These are phyloP conservation scores for Piedraia hortae DNA, from an alignment of 2,329 filamentous ascomycete genomes.

Conservation along the genomic window DNA sequence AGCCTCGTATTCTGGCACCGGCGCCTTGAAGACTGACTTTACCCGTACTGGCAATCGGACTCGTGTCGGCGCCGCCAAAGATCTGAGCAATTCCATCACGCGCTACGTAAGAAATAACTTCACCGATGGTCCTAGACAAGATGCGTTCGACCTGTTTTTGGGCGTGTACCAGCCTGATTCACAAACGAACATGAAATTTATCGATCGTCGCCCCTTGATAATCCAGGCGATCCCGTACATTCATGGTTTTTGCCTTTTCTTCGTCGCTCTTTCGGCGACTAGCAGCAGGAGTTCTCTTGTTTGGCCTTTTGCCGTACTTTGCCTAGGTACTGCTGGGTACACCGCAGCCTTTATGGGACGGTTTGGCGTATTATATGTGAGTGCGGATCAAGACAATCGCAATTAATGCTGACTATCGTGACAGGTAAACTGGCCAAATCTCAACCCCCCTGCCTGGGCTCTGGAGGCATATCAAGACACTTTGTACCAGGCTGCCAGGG, in stretches of 20 bases:
- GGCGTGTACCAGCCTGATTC: slow-evolving; percentile 51
- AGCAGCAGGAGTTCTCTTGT: slow-evolving; percentile 45
- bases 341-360: slow-evolving; percentile 47
- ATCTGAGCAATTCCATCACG: slow-evolving; percentile 65
- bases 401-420: slow-evolving; percentile 4
- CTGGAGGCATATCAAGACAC: slow-evolving; percentile 74
- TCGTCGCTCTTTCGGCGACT: slow-evolving; percentile 47
- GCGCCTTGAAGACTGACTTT: slow-evolving; percentile 92
- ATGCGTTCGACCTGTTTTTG: slow-evolving; percentile 83
- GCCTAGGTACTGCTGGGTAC: slow-evolving; percentile 41
- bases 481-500: slow-evolving; percentile 53
- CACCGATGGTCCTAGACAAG: slow-evolving; percentile 71
- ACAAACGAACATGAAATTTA: slow-evolving; percentile 41
- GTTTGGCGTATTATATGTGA: slow-evolving; percentile 84
- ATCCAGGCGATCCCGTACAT: slow-evolving; percentile 90
- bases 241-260: slow-evolving; percentile 59
- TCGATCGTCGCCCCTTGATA: slow-evolving; percentile 57
- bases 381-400: slow-evolving; percentile 15
- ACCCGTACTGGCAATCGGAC: slow-evolving; percentile 83
- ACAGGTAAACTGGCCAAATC: slow-evolving; percentile 92
- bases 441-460: slow-evolving; percentile 69
- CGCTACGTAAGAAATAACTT: slow-evolving; percentile 91
- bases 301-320: slow-evolving; percentile 67
- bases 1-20: slow-evolving; percentile 77
- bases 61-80: slow-evolving; percentile 56